Conservation (phyloP, 306 rosid species). For the Prunus salicina region DNA sequence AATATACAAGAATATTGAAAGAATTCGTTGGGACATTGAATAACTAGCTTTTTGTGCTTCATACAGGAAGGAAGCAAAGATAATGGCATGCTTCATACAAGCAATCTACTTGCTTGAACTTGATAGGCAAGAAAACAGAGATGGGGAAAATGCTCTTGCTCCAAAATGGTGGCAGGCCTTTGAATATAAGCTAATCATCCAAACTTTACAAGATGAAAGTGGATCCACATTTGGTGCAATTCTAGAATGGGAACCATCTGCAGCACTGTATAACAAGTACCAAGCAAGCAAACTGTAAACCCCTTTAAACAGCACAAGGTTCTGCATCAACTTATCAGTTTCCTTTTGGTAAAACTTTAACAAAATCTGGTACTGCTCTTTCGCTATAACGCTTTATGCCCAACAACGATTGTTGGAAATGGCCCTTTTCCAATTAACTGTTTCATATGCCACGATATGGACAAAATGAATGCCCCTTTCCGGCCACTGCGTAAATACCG, state of each 20-base stretch:
- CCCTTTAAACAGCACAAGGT: background rate
- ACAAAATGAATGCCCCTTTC: constrained; percentile 2
- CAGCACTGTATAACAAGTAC: constrained; percentile 39
- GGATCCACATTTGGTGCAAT: constrained; percentile 86
- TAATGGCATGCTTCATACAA: constrained; percentile 80
- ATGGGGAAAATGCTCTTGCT: constrained; percentile 57
- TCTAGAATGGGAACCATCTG: constrained; percentile 79
- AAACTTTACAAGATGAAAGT: constrained; percentile 66
- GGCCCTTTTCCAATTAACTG: background rate
- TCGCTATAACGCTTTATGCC: background rate
- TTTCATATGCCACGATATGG: background rate
- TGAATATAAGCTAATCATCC: constrained; percentile 57
- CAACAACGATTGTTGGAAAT: background rate
- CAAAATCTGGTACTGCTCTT: background rate
- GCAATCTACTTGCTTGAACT: constrained; percentile 85
- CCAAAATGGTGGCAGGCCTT: constrained; percentile 95
- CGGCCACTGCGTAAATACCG: background rate
- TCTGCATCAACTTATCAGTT: background rate
- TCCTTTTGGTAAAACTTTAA: background rate
- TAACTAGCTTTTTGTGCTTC: background rate
- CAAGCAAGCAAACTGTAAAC: too few relatives aligned
- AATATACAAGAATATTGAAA: too few relatives aligned
- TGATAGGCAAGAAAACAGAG: constrained; percentile 76
- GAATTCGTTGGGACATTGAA: too few relatives aligned
- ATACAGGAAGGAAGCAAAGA: constrained; percentile 74